Base-by-base conservation (phyloP, 805 yeast species). In the Yarrowia osloensis region DNA sequence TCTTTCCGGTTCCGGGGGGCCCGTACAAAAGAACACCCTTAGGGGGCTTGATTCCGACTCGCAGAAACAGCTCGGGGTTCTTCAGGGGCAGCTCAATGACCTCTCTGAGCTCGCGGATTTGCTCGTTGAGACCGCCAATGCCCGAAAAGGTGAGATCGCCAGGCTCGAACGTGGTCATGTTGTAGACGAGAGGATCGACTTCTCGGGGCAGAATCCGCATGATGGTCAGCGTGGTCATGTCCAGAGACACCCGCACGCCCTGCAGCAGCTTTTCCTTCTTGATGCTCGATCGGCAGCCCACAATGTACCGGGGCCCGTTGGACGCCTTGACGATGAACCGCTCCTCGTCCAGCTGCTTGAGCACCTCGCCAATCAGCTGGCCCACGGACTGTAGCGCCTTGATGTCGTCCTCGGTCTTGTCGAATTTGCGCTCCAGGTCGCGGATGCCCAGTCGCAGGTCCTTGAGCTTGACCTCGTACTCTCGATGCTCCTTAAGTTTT, bases 41-140 rank as follows among this genome's bases (percentile, higher is more conserved):
- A 68, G 99, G 99, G n/a, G 98, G 97, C 76, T 92, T 92, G 78
- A 95, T 95, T 59, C 99, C 99, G 37, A 95, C 97, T 77, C 99
- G 87, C 69, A 90, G 82, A 78, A 95, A 95, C 73, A 95, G 84
- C 79, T 95, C 99, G 2, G 99, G 99, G 77, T 95, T 95, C 78
- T 95, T 95, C 75, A 95, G 84, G 2, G 99, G 99, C 74, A 95
- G 82, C 79, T 95, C 99, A 76, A 95, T 95, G 67, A 95, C 99
- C 80, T 95, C 99, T 77, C 99, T 87, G 72, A 95, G 84, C 80
- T 95, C 98, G 74, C 98, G 85, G 72, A 95, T 92, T 79, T 95
- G 99, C 72, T 95, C 98, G 59, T 88, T 88, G 71, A 95, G 84
- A 69, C 99, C 99, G 83, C 99, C 99, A 75, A 95, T 92, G 39